Evolutionary conservation across 148 eudicot genomes (phyloP), one percentile per base, ranked within the genome.

Genomic region (Silene latifolia): DNA sequence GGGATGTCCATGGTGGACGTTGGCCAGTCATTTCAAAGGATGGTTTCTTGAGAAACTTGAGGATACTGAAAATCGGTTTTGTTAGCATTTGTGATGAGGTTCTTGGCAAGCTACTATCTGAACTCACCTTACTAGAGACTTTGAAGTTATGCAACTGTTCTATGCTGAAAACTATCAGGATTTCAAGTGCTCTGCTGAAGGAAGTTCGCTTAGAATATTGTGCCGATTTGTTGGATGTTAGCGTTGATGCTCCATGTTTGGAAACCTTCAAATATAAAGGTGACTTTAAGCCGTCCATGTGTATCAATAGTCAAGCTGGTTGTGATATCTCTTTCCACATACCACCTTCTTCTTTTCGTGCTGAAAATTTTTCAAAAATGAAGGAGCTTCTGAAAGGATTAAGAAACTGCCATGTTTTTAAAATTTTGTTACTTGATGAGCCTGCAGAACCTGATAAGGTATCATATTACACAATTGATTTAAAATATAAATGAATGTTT

Each of bases 1-100:
- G 4, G 13, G 56, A 4, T 11, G 13, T 14, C 0, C 3, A 0
- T 35, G 42, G 1, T 35, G 5, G 3, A 39, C 67, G 14, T 10
- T 72, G 27, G 54, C 66, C 66, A 9, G 39, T 44, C 8, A 42
- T 11, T 51, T 12, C 59, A 17, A 66, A 18, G 47, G 48, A 6
- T 46, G 60, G 32, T 44, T 13, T 7, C 14, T 47, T 63, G 20
- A 63, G 44, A n/a, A 74, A 63, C n/a, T 39, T 74, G 69, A 74
- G 44, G 60, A 51, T 13, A 4, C 18, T 51, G 14, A 51, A 51
- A 51, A 39, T 39, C 44, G 56, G 17, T 2, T 11, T 51, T 13
- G 56, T 51, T 51, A 51, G 56, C 56, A 51, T 51, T 51, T 13
- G 18, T 51, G 56, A 51, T 51, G 56, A 51, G 56, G 56, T 51